Conservation (phyloP, 23 red algal species). For the Porphyridium purpureum region DNA sequence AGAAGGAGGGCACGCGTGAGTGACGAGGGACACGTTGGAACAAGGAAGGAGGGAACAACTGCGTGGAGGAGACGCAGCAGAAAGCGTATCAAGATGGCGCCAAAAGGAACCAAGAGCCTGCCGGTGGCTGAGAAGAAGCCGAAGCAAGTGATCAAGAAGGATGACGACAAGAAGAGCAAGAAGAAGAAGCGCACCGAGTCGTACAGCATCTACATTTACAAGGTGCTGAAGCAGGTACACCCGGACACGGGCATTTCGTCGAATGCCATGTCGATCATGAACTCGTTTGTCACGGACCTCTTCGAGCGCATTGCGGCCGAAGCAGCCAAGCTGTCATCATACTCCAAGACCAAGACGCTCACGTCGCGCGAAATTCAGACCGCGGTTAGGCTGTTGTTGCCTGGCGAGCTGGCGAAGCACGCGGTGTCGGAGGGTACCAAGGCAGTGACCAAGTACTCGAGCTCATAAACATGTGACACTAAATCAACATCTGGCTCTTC, state of each 20-base stretch:
- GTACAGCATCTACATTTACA: constrained; percentile 99
- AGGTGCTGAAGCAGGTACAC: constrained; percentile 99
- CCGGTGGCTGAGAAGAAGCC: constrained; percentile 88
- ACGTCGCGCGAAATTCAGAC: constrained; percentile 98
- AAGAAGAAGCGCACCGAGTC: constrained; percentile 88
- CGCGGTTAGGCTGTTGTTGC: constrained; percentile 85
- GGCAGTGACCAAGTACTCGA: constrained; percentile 98
- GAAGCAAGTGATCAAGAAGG: constrained; percentile 1
- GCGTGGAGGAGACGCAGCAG: too few species aligned
- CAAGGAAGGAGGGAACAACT: too few species aligned
- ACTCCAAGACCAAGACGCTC: constrained; percentile 92
- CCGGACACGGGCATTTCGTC: constrained; percentile 97
- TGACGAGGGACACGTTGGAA: too few species aligned
- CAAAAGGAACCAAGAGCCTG: constrained; percentile 89
- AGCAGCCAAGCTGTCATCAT: constrained; percentile 68
- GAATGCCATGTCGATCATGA: constrained; percentile 99
- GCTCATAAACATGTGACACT: too few species aligned
- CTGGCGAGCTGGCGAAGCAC: constrained; percentile 96
- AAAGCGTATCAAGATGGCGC: constrained; percentile 33
- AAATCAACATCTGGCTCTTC: too few species aligned
- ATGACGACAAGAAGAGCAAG: constrained; percentile 45
- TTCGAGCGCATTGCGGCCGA: constrained; percentile 95
- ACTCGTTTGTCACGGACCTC: constrained; percentile 93
- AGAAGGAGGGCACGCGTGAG: too few species aligned
- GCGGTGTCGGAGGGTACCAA: constrained; percentile 97